These are phyloP conservation scores for Arachnopeziza araneosa DNA, from an alignment of 2,329 filamentous ascomycete genomes.

Conservation along the genomic window DNA sequence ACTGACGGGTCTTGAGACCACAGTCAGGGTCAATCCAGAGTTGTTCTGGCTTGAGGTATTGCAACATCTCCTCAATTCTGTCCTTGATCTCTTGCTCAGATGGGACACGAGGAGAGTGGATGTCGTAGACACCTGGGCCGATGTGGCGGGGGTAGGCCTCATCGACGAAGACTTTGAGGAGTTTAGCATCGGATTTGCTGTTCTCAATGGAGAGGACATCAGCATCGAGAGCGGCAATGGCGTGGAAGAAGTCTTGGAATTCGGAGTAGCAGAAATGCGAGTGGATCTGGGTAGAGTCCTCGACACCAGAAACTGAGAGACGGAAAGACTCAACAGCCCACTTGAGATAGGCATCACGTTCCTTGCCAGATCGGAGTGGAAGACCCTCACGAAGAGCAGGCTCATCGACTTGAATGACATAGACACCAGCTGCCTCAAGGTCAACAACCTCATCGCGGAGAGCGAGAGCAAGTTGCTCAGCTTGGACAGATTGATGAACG, in stretches of 20 bases:
- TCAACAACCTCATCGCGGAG: constrained; percentile 98
- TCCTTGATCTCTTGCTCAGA: constrained; percentile 98
- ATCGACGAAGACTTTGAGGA: constrained; percentile 97
- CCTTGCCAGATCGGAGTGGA: constrained; percentile 85
- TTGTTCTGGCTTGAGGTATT: constrained; percentile 95
- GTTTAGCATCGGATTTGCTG: constrained; percentile 99
- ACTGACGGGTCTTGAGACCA: constrained; percentile 97
- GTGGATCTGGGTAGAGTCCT: constrained; percentile 98
- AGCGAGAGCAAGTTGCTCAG: constrained; percentile 95
- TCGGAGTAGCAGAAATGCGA: constrained; percentile 99
- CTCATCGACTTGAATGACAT: constrained; percentile 99
- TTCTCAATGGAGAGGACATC: constrained; percentile 99
- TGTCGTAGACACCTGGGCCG: constrained; percentile 98
- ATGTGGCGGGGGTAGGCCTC: constrained; percentile 97
- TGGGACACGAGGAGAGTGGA: constrained; percentile 97
- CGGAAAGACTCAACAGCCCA: constrained; percentile 99
- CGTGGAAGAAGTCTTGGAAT: constrained; percentile 99
- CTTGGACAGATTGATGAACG: constrained; percentile 97
- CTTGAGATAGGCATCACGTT: constrained; percentile 92
- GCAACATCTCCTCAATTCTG: constrained; percentile 95
- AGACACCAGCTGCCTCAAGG: constrained; percentile 93
- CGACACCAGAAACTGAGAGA: constrained; percentile 85
- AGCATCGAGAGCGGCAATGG: constrained; percentile 94
- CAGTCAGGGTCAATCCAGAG: constrained; percentile 99
- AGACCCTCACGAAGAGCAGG: constrained; percentile 99